Evolutionary conservation across 2,329 filamentous ascomycete genomes (phyloP), one percentile per base, ranked within the genome.

Genomic region (Cordyceps cateniannulata): DNA sequence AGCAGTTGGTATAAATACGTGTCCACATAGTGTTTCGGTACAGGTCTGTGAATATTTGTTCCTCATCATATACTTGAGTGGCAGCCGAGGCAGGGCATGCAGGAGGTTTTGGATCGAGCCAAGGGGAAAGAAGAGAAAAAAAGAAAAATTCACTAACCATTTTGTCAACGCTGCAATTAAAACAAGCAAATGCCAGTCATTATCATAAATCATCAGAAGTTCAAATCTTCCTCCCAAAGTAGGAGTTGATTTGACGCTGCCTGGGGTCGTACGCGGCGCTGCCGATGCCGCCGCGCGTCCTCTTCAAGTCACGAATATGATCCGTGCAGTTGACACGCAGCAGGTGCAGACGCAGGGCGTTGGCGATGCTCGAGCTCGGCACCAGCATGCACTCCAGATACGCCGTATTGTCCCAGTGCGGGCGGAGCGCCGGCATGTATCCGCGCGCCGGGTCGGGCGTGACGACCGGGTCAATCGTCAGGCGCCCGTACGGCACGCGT

Each of bases 261-360:
- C 81, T 85, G 12, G 83, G 80, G 70, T 97, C 92, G 69, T 90
- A 87, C 60, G 82, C 81, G 44, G 89, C 81, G 67, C 88, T 95
- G 59, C 91, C 91, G 61, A 96, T 89, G 3, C 92, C 92, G 32
- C 91, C 90, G 25, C 88, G 79, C 9, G 91, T 93, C 72, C 91
- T 89, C 71, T 87, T 93, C 62, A 96, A 76, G 29, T 86, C 85
- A 49, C 77, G 74, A 2, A 96, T 81, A 73, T 97, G 93, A 4
- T 84, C 81, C 62, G 83, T 81, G 63, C 82, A 83, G 70, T 96
- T 93, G 64, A 91, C 79, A 5, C 77, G 77, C 50, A 83, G 72
- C 29, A 96, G 79, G 27, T 64, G 69, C 59, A 81, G 63, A 16
- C 47, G 25, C 29, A 40, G 24, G 12, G 8, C 47, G 12, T 14